Percentiles rank a stretch among this genome's conserved stretches.
Conservation (phyloP, 495 filamentous ascomycete genomes). For the Astrothelium subdiscretum region DNA sequence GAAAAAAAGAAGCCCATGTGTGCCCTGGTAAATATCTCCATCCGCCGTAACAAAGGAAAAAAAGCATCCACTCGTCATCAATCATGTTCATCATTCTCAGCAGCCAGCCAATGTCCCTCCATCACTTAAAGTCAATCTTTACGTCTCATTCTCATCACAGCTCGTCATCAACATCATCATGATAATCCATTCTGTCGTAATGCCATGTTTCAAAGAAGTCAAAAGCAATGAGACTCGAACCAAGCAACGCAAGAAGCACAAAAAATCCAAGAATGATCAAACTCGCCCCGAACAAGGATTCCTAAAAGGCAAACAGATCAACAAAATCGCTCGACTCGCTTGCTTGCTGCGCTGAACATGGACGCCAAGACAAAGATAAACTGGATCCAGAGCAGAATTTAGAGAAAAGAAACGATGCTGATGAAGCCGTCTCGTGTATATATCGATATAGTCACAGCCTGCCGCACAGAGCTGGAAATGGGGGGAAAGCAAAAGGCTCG, state of each 20-base stretch:
- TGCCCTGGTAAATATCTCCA: neutral
- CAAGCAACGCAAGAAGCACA: constrained; percentile 8
- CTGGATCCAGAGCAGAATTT: neutral
- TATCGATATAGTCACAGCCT: neutral
- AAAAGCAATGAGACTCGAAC: neutral
- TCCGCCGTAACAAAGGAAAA: neutral
- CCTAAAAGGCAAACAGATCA: constrained; percentile 15
- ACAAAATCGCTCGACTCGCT: constrained; percentile 28
- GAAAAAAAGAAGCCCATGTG: neutral
- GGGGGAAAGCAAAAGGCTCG: no score
- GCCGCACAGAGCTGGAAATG: neutral
- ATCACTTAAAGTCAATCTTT: neutral
- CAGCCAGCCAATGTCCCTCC: neutral
- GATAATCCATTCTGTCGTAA: neutral
- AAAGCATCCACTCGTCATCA: neutral
- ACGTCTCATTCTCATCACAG: neutral
- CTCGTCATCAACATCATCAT: neutral
- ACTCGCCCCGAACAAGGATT: neutral
- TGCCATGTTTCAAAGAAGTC: neutral
- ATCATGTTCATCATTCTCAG: neutral
- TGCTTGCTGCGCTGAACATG: constrained; percentile 29
- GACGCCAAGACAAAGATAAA: constrained; percentile 9
- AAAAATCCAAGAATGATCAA: neutral
- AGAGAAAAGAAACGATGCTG: constrained; percentile 11
- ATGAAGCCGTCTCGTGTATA: constrained; percentile 2